Evolutionary conservation across 805 yeast genomes (phyloP), one percentile per base, ranked within the genome.

Genomic region (Kodamaea kakaduensis): DNA sequence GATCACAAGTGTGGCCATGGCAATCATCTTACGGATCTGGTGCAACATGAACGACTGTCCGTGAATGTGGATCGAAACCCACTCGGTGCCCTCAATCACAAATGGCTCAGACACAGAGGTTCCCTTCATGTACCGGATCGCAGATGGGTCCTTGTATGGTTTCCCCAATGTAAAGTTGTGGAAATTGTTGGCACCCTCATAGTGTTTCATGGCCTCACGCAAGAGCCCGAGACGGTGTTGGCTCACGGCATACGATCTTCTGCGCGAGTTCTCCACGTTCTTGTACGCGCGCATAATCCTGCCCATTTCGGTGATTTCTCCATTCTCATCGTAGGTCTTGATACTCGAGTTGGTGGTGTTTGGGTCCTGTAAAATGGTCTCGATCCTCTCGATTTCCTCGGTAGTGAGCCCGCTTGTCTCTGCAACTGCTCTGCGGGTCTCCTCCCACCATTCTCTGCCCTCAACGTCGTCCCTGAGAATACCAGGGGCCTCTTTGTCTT

Each of bases 1-100:
- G 15, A 90, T 79, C 12, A 84, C 77, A 38, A 90, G 68, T 0
- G 89, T 77, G 1, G 95, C 95, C 94, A 90, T 82, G 15, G 96
- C 90, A 41, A 93, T 86, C 97, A 93, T 93, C 57, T 93, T 93
- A 56, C 98, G 79, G 54, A 93, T 93, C 70, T 90, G 98, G 63
- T 90, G 97, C 44, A 93, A 71, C 97, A 93, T 93, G 61, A 93
- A 93, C 3, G 96, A 86, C 64, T 93, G 98, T 6, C 98, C 98
- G 58, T 93, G 98, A 46, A 93, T 86, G 65, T 90, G 89, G 52
- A 93, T 82, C 2, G 96, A 85, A 2, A 86, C 74, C 98, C 98
- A 93, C 56, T 93, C 97, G 5, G 96, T 88, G 31, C 85, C 88
- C 52, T 89, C 85, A 46, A 90, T 89, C 34, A 87, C 81, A 58